Evolutionary conservation across 2,329 filamentous ascomycete genomes (phyloP), one percentile per base, ranked within the genome.

Genomic region (Cladorrhinum sp.): DNA sequence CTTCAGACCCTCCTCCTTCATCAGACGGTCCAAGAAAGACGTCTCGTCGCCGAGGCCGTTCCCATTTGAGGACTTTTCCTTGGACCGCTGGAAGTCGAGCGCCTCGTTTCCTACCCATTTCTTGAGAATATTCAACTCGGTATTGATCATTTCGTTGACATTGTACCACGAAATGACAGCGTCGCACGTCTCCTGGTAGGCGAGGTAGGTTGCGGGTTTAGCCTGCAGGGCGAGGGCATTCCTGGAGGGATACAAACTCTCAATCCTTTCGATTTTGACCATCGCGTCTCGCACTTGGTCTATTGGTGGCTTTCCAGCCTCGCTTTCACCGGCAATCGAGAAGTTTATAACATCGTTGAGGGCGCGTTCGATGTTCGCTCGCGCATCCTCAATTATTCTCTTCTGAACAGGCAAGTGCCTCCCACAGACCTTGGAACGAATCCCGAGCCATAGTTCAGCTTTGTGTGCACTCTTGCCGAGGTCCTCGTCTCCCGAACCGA

Each of bases 71-170:
- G 90, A 88, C 62, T 85, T 84, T 57, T 86, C 82, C 65, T 89
- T 88, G 21, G 87, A 83, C 71, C 90, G 89, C 55, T 86, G 86
- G 72, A 98, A 99, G 75, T 98, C 92, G 42, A 99, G 83, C 71
- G 96, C 93, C 39, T 93, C 87, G 71, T 99, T 99, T 58, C 95
- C 95, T 24, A 99, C 95, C 95, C 95, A 99, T 65, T 89, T 92
- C 74, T 95, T 93, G 65, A 99, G 76, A 65, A 98, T 93, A 14
- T 87, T 87, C 62, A 99, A 84, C 74, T 99, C 91, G 2, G 91
- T 96, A 73, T 96, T 96, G 80, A 99, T 98, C 71, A 96, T 86
- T 72, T 94, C 88, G 30, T 93, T 97, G 56, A 93, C 97, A 75
- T 98, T 99, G 80, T 96, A 89, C 95, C 95, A 99, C 2, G 94